Base-by-base conservation (phyloP, 2,329 filamentous ascomycete species). In the Aureobasidium mangrovei region DNA sequence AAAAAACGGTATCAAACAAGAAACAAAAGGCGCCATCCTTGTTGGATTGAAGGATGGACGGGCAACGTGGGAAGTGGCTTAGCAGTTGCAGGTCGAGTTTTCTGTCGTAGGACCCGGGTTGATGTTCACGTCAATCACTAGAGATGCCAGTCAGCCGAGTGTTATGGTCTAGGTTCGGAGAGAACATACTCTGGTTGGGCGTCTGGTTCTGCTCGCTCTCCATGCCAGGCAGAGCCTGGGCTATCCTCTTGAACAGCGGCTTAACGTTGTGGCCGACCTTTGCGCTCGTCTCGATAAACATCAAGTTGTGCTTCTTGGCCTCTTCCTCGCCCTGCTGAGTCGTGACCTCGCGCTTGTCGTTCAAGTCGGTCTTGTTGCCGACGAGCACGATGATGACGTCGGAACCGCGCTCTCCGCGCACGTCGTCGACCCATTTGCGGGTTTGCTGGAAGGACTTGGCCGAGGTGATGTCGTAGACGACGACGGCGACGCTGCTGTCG, bases 181-280 rank as follows among this genome's bases (percentile, higher is more conserved):
- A 18, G 24, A 49, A 81, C 85, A 65, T 77, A 93, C 88, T 95
- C 74, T 91, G 88, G 70, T 76, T 81, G 62, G 88, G 85, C 57
- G 83, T 84, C 63, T 85, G 84, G 63, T 85, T 83, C 61, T 89
- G 86, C 62, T 90, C 85, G 10, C 89, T 90, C 71, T 98, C 93
- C 93, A 98, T 97, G 26, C 93, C 93, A 6, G 93, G 93, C 63
- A 98, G 76, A 36, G 94, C 93, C 73, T 98, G 93, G 39, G 94
- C 93, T 81, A 98, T 98, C 76, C 90, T 86, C 78, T 91, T 88
- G 76, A 98, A 98, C 56, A 98, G 77, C 62, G 86, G 88, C 79
- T 98, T 98, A 63, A 98, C 94, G 68, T 98, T 98, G 73, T 97
- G 90, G 39, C 94, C 91, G 9, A 95, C 79, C 79, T 98, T 98